Percentiles rank a stretch among this genome's conserved stretches.
phyloP scores from a whole-genome alignment of 2,329 filamentous ascomycete species.

The Aureobasidium namibiae region DNA sequence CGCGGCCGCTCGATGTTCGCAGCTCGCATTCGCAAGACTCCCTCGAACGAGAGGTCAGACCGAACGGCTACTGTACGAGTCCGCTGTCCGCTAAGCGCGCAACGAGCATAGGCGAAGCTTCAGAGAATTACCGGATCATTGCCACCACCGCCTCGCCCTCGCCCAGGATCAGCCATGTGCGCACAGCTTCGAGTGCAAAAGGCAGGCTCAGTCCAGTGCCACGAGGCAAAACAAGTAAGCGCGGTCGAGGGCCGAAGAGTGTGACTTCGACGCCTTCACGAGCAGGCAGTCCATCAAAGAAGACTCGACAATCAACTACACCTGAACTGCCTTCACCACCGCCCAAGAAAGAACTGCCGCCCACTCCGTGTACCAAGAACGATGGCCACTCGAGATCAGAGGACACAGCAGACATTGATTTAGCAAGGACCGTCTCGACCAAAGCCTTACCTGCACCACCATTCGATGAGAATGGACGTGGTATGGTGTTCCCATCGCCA shows the following conservation, averaged over 20 bases:
- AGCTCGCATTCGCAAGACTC: not conserved
- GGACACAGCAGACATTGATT: not conserved
- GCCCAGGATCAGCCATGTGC: not conserved
- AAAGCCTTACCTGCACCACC: constrained; percentile 12
- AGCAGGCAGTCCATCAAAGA: constrained; percentile 10
- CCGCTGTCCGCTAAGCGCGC: constrained; percentile 3
- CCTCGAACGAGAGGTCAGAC: not conserved
- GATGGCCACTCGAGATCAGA: not conserved
- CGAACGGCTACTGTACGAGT: not conserved
- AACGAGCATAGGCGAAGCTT: not conserved
- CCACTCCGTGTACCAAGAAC: constrained; percentile 20
- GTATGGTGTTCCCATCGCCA: constrained; percentile 6
- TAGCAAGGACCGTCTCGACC: not conserved
- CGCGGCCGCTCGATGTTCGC: constrained; percentile 1
- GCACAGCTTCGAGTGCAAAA: not conserved
- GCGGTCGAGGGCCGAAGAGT: not conserved
- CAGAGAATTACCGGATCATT: constrained; percentile 6
- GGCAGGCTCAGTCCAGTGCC: constrained; percentile 7
- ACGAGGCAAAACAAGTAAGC: constrained; percentile 8
- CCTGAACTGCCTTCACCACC: constrained; percentile 25
- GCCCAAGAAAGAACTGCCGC: constrained; percentile 25
- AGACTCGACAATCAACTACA: not conserved
- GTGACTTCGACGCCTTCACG: not conserved
- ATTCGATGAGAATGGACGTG: not conserved
- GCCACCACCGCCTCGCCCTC: constrained; percentile 4